Percentiles rank a stretch among this genome's conserved stretches.
These are phyloP conservation scores for Lasiodiplodia hormozganensis DNA, from an alignment of 2,329 filamentous ascomycete species.

Conservation along the genomic window DNA sequence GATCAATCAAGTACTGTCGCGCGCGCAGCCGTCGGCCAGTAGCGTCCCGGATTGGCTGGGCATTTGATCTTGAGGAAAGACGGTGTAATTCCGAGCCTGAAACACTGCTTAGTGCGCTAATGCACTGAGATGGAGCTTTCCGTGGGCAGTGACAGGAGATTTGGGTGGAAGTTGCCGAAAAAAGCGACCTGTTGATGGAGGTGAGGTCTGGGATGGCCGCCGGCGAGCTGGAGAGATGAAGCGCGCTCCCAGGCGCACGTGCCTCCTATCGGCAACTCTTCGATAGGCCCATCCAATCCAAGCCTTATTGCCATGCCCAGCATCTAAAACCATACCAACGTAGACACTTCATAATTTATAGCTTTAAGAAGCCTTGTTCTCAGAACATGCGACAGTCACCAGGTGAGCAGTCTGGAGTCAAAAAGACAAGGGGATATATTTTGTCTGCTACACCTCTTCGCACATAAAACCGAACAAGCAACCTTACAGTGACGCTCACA, in stretches of 20 bases:
- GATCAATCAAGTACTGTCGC: slow-evolving; percentile 17
- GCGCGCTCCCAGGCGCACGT: slow-evolving; percentile 9
- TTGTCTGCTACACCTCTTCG: not conserved
- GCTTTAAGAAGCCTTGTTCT: too few species aligned
- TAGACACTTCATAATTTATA: too few species aligned
- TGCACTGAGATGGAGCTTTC: not conserved
- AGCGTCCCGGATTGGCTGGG: not conserved
- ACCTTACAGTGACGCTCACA: not conserved
- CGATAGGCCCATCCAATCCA: not conserved
- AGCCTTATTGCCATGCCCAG: too few species aligned
- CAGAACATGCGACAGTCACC: not conserved
- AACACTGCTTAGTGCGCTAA: not conserved
- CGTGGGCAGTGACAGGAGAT: not conserved
- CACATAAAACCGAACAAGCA: not conserved
- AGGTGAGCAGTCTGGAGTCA: not conserved
- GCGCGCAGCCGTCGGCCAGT: slow-evolving; percentile 25
- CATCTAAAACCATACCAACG: too few species aligned
- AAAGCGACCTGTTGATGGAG: not conserved
- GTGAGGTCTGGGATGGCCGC: not conserved
- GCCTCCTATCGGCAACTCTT: slow-evolving; percentile 2
- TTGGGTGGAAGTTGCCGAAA: not conserved
- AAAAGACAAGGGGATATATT: not conserved
- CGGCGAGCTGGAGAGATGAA: not conserved
- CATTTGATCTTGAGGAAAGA: not conserved
- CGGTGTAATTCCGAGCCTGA: not conserved